phyloP scores from a whole-genome alignment of 352 stramenopile genomes.

The Globisporangium middletonii region DNA sequence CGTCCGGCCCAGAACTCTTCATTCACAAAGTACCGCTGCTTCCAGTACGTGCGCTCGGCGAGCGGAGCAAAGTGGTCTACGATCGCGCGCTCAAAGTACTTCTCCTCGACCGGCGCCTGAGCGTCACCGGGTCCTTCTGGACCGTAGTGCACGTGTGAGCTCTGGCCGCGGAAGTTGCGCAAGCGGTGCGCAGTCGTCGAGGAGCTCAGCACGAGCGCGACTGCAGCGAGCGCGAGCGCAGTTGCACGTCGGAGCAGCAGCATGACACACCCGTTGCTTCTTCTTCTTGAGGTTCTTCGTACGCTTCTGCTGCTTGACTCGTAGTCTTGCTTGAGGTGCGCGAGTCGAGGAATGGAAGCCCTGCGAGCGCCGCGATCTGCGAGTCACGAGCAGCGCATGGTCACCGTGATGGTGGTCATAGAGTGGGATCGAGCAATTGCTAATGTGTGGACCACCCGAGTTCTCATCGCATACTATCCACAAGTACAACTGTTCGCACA shows the following conservation, averaged over 20 bases:
- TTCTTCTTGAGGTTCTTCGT: too few relatives aligned
- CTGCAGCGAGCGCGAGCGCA: neutral
- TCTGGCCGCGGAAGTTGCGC: conserved; percentile 59
- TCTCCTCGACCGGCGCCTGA: conserved; percentile 35
- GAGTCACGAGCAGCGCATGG: too few relatives aligned
- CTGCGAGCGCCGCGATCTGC: too few relatives aligned
- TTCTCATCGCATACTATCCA: too few relatives aligned
- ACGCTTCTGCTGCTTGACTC: too few relatives aligned
- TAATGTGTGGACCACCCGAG: too few relatives aligned
- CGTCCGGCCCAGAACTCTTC: conserved; percentile 78
- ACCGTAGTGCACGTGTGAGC: conserved; percentile 56
- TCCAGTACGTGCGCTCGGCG: conserved; percentile 55
- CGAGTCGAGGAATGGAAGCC: too few relatives aligned
- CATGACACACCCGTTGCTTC: neutral
- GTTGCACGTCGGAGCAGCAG: neutral
- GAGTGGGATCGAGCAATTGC: too few relatives aligned
- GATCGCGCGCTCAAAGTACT: conserved; percentile 54
- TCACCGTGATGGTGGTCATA: too few relatives aligned
- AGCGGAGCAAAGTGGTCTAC: conserved; percentile 71
- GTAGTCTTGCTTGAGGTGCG: too few relatives aligned
- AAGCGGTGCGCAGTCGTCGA: conserved; percentile 18
- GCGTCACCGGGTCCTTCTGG: conserved; percentile 20
- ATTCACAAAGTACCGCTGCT: conserved; percentile 89
- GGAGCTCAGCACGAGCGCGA: neutral
- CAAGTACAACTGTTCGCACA: too few relatives aligned